These are phyloP conservation scores for Pythium aphanidermatum DNA, from an alignment of 352 stramenopile genomes.

Conservation along the genomic window DNA sequence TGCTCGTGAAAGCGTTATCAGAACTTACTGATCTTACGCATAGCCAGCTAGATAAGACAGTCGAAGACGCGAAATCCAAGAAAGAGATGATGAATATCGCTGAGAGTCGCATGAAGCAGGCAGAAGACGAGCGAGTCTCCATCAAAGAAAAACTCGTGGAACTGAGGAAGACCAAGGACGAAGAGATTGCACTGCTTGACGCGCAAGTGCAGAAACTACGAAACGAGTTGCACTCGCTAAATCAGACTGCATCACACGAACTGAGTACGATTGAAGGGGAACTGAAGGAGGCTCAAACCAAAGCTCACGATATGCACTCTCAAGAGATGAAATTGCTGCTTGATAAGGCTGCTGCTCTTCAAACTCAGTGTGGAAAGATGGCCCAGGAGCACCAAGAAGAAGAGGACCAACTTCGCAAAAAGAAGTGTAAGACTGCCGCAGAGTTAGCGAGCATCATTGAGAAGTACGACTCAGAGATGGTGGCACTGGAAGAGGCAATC, in stretches of 20 bases:
- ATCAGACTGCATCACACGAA: slow-evolving; percentile 66
- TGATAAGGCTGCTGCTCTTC: slow-evolving; percentile 46
- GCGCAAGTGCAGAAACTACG: slow-evolving; percentile 78
- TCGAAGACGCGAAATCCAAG: slow-evolving; percentile 83
- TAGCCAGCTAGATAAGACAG: slow-evolving; percentile 68
- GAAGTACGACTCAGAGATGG: slow-evolving; percentile 77
- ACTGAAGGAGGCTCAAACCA: slow-evolving; percentile 66
- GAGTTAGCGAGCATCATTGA: slow-evolving; percentile 68
- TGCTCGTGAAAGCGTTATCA: slow-evolving; percentile 68
- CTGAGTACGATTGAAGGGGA: slow-evolving; percentile 71
- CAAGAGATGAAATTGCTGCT: slow-evolving; percentile 70
- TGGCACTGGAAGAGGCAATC: slow-evolving; percentile 47
- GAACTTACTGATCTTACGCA: slow-evolving; percentile 81
- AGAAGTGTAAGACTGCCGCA: slow-evolving; percentile 71
- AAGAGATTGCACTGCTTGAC: slow-evolving; percentile 75
- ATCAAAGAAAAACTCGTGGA: slow-evolving; percentile 77
- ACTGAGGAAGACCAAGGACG: slow-evolving; percentile 74
- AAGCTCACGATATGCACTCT: slow-evolving; percentile 69
- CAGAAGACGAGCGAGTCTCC: slow-evolving; percentile 65
- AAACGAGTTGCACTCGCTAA: slow-evolving; percentile 66
- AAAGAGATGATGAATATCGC: slow-evolving; percentile 73
- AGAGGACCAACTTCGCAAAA: slow-evolving; percentile 73
- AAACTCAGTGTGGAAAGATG: slow-evolving; percentile 58
- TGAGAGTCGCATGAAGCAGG: slow-evolving; percentile 74
- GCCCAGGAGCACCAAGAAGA: slow-evolving; percentile 78